Conservation (phyloP, 805 yeast species). For the Saccharomyces mikatae region DNA sequence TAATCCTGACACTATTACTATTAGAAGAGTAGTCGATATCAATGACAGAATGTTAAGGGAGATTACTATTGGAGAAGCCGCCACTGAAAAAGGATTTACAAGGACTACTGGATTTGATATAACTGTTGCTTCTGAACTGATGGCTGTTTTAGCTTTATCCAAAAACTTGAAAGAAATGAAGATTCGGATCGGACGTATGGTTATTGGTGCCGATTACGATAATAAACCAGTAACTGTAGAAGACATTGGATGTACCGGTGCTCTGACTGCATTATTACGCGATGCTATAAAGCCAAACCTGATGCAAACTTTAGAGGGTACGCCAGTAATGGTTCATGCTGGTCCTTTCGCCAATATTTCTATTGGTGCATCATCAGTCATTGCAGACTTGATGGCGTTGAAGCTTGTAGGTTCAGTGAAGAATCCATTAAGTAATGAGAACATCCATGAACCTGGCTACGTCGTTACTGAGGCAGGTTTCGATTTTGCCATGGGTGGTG, state of each 20-base stretch:
- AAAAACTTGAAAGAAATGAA: slow-evolving; percentile 76
- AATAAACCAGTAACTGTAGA: slow-evolving; percentile 89
- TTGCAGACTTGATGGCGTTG: slow-evolving; percentile 88
- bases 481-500: slow-evolving; percentile 99
- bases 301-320: slow-evolving; percentile 96
- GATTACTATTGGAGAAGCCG: slow-evolving; percentile 82
- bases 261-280: slow-evolving; percentile 85
- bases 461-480: slow-evolving; percentile 98
- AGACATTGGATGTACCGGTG: slow-evolving; percentile 93
- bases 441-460: slow-evolving; percentile 50
- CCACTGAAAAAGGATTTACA: slow-evolving; percentile 83
- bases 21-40: slow-evolving; percentile 89
- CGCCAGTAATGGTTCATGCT: slow-evolving; percentile 95
- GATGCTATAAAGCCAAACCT: slow-evolving; percentile 94
- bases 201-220: slow-evolving; percentile 67
- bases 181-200: slow-evolving; percentile 79
- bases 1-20: slow-evolving; percentile 82
- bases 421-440: slow-evolving; percentile 16
- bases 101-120: slow-evolving; percentile 91
- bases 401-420: slow-evolving; percentile 71
- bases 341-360: slow-evolving; percentile 98
- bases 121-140: slow-evolving; percentile 90
- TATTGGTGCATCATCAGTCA: slow-evolving; percentile 90
- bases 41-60: slow-evolving; percentile 89
- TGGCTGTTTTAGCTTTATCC: slow-evolving; percentile 90